Evolutionary conservation across 2,329 filamentous ascomycete genomes (phyloP), one percentile per base, ranked within the genome.

Genomic region (Curvularia verruculosa): DNA sequence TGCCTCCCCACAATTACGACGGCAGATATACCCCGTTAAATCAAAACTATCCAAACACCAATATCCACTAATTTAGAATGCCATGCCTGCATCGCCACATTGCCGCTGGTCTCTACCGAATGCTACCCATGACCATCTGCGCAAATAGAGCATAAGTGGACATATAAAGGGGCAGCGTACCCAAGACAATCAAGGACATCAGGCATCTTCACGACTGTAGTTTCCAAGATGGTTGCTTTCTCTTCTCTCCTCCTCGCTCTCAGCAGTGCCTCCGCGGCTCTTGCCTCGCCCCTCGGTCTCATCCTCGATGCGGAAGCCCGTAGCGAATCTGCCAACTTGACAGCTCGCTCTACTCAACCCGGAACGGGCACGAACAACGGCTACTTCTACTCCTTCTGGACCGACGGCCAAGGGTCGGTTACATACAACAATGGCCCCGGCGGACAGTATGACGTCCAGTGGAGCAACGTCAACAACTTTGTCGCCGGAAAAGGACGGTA

Each of bases 401-500:
- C 81, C 43, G 84, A 87, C 53, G 79, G 80, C 31, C 73, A 72
- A 15, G 80, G 76, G 37, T 70, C 73, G 21, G 81, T 83, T 2
- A 81, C 74, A 18, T 87, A 87, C 76, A 84, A 80, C 69, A 86
- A 86, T 71, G 81, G 79, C 4, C 60, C 56, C 23, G 63, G 37
- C n/a, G 54, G 54, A 13, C 45, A 76, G 50, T 86, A 85, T 76
- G 79, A 76, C 58, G 74, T 81, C 8, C 71, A 57, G 3, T 86
- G 84, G 84, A 64, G 47, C 58, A 79, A 77, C 49, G 81, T 79
- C 60, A 82, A 81, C 47, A 84, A 85, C 76, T 83, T 84, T 46
- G 83, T 85, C 23, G 82, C 75, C 36, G 84, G 84, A 19, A 86
- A 85, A 71, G 84, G 84, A 45, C 86, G 84, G 83, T 55, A 60